These are phyloP conservation scores for Hyphodiscus sp. DNA, from an alignment of 2,329 filamentous ascomycete species.

Conservation along the genomic window DNA sequence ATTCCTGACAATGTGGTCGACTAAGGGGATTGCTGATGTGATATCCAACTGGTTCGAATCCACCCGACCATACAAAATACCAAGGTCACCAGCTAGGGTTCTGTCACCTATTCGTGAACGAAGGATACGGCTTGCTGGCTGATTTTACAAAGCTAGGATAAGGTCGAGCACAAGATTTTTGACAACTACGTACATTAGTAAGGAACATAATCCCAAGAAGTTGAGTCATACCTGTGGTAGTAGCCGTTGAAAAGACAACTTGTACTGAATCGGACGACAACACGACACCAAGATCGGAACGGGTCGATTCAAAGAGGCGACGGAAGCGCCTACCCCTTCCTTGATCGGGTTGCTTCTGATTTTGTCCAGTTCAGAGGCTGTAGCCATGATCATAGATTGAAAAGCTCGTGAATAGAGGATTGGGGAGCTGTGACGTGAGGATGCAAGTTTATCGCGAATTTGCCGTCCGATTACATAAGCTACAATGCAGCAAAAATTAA, in stretches of 20 bases:
- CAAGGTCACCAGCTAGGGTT: conserved; percentile 17
- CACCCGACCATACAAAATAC: conserved; percentile 14
- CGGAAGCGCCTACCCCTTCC: conserved; percentile 7
- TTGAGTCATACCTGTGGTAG: conserved; percentile 6
- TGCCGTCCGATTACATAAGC: too few relatives aligned
- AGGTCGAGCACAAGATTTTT: conserved; percentile 14
- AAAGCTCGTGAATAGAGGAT: too few relatives aligned
- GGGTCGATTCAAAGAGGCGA: conserved; percentile 11
- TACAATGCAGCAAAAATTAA: too few relatives aligned
- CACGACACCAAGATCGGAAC: conserved; percentile 10
- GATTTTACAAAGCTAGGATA: conserved; percentile 11
- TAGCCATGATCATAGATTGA: neutral
- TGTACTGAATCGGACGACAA: conserved; percentile 13
- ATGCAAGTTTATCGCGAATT: too few relatives aligned
- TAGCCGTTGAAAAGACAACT: conserved; percentile 12
- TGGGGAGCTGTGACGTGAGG: too few relatives aligned
- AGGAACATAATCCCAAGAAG: conserved; percentile 1
- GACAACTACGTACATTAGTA: conserved; percentile 10
- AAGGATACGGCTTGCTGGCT: conserved; percentile 8
- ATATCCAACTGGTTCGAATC: conserved; percentile 15
- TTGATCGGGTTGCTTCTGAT: conserved; percentile 13
- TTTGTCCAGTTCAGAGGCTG: conserved; percentile 15
- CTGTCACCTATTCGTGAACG: conserved; percentile 11
- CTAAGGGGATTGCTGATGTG: conserved; percentile 12
- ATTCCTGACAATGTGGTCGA: conserved; percentile 16